Evolutionary conservation across 2,329 filamentous ascomycete genomes (phyloP), one percentile per base, ranked within the genome.

Genomic region (Corynespora cassiicola): DNA sequence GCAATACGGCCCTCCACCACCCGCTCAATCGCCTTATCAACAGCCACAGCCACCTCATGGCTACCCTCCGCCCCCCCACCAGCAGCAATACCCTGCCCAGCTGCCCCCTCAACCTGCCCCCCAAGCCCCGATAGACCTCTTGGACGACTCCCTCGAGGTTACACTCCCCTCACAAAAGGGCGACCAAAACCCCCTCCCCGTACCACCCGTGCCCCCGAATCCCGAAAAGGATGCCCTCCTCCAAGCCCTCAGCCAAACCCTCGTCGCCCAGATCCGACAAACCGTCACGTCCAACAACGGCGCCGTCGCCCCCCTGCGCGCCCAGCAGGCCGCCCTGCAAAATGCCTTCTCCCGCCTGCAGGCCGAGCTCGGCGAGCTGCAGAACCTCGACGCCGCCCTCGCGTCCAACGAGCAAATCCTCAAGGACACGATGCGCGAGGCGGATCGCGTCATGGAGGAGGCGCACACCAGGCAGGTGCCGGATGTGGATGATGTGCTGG

Each of bases 221-320:
- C 94, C 94, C 0, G 90, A 97, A 69, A 96, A 96, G 65, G 90
- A 97, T 66, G 86, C 87, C 14, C 80, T 97, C 11, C 78, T 96
- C 3, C 79, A 80, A 36, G 87, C 90, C 28, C 79, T 97, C 19
- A 90, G 86, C 22, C 75, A 79, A 39, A 81, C 84, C 0, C 75
- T 97, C 3, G 76, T 84, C 37, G 73, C 80, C 24, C 84, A 88
- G 47, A 84, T 91, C 11, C 82, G 84, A 45, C 79, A 80, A 31
- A 85, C 84, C 36, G 79, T 87, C 30, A 70, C 79, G 17, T 87
- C 94, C 58, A 91, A 91, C 52, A 78, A 82, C 12, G 78, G 86
- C 10, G 88, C 87, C 14, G 77, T 96, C 21, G 77, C 84, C 0
- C 87, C 90, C 1, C 78, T 97, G 2, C 79, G 81, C 39, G 86